Evolutionary conservation across 1,284 basidiomycete genomes (phyloP), one percentile per base, ranked within the genome.

Genomic region (Cutaneotrichosporon arboriforme): DNA sequence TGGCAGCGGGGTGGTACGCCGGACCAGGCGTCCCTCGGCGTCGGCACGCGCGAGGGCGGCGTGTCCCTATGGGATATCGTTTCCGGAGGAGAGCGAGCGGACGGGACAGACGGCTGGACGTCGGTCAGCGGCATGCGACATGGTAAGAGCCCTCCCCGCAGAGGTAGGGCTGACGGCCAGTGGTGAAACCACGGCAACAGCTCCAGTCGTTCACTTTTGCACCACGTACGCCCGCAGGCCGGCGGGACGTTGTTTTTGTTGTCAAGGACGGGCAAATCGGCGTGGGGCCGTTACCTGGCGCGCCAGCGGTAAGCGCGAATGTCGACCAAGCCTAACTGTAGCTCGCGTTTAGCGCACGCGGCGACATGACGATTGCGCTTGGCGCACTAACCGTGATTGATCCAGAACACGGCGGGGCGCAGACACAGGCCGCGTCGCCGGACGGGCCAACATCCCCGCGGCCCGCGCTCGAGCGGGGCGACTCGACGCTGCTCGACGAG

Each of bases 21-120:
- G 2, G 56, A 53, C 2, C 15, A 33, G 14, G 8, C 37, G 5
- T 14, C 50, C n/a, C 50, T 76, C 22, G 71, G 64, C 5, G 66
- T 74, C 7, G 74, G 68, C 0, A 68, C 64, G 4, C 64, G 62
- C 38, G 72, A 75, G 18, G 67, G 64, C 8, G 73, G 74, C 2
- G 66, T 75, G 12, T 54, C 62, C 8, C 21, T 73, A 8, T 75
- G 67, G 62, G 68, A 72, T 49, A 57, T 75, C 1, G 58, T 72
- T 1, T n/a, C 26, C 2, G 47, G 37, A 3, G 39, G 57, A 54
- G 33, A 66, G 67, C 23, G 59, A 35, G 8, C 23, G 20, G 37
- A 62, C 5, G 62, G 55, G 3, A 38, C 52, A 2, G 59, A 68
- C 23, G 69, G 69, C 36, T 68, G 68, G 68, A 56, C 64, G 1